Evolutionary conservation across 2,329 filamentous ascomycete species (phyloP).

Genomic region (Berkeleyomyces basicola): DNA sequence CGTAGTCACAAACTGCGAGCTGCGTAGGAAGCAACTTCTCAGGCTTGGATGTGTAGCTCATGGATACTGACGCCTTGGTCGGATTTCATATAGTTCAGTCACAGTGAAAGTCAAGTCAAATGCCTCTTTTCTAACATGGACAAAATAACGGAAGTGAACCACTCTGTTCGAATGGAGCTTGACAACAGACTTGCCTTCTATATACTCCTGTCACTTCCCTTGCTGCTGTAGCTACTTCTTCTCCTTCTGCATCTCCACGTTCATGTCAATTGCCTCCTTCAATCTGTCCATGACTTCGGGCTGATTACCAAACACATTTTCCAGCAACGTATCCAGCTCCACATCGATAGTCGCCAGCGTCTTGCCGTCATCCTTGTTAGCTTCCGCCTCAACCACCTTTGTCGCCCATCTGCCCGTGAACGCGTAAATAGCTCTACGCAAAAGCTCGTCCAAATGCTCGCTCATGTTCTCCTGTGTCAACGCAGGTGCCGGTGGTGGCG

Average conservation of each 20-base stretch:
- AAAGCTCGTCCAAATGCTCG: constrained; percentile 46
- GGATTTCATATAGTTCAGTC: not conserved
- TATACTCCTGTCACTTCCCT: constrained; percentile 17
- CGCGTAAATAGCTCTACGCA: constrained; percentile 44
- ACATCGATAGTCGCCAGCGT: constrained; percentile 36
- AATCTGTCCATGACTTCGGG: constrained; percentile 42
- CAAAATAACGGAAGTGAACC: too few relatives aligned
- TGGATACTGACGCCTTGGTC: too few relatives aligned
- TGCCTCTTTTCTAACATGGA: not conserved
- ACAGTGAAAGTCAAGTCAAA: not conserved
- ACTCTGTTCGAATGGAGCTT: not conserved
- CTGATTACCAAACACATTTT: constrained; percentile 41
- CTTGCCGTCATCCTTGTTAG: constrained; percentile 31
- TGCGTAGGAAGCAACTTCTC: too few relatives aligned
- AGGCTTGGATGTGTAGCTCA: too few relatives aligned
- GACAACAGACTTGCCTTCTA: not conserved
- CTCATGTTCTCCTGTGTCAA: constrained; percentile 40
- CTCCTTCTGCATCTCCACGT: constrained; percentile 36
- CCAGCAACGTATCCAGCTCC: constrained; percentile 40
- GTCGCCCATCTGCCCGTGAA: constrained; percentile 45
- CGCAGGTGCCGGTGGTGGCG: constrained; percentile 2
- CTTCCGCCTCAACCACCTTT: constrained; percentile 32
- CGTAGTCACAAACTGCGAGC: too few relatives aligned
- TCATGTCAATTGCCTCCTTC: constrained; percentile 43
- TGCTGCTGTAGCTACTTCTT: constrained; percentile 20